Evolutionary conservation across 176 grass and related monocot genomes (phyloP), one percentile per base, ranked within the genome.

Genomic region (Zea mays): DNA sequence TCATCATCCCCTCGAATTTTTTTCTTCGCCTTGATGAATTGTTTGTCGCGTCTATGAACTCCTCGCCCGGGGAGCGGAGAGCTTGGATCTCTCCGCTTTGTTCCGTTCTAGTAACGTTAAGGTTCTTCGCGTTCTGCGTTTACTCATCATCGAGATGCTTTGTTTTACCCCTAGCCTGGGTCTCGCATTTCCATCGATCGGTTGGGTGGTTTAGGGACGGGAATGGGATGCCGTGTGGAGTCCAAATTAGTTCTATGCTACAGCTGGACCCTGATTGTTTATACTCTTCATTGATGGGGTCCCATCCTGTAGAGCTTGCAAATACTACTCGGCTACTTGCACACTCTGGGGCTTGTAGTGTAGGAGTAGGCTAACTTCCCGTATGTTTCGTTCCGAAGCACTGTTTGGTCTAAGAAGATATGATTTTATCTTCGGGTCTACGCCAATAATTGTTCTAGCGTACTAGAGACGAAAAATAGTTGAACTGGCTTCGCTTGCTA

Each of bases 231-330:
- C 76, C 76, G 47, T 76, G 76, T 16, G 27, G 39, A 48, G 12
- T 61, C 15, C 17, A 19, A 51, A 78, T 13, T 21, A 74, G 71
- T 74, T 71, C 54, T 20, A 46, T 47, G 11, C 79, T 84, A 71
- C 86, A 88, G 81, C 81, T 84, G 76, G 55, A 49, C 20, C 71
- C 62, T 38, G 33, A 10, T 88, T 84, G 71, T 88, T 84, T 80
- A 75, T 70, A 19, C 27, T 13, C 40, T n/a, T n/a, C n/a, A n/a
- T 47, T 12, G 55, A 58, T 50, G 20, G 72, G 12, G 21, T n/a
- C n/a, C n/a, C n/a, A n/a, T 45, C 73, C 6, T 48, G 63, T 50
- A 75, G 61, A 67, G 44, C 38, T 63, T 58, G 75, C 43, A 74
- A 79, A 56, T 56, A 56, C 52, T 27, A 27, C 57, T 60, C 19